A percentile compares a stretch with the other conserved stretches of the same genome.
phyloP scores from a whole-genome alignment of 2,329 filamentous ascomycete species.

The Apiospora arundinis region DNA sequence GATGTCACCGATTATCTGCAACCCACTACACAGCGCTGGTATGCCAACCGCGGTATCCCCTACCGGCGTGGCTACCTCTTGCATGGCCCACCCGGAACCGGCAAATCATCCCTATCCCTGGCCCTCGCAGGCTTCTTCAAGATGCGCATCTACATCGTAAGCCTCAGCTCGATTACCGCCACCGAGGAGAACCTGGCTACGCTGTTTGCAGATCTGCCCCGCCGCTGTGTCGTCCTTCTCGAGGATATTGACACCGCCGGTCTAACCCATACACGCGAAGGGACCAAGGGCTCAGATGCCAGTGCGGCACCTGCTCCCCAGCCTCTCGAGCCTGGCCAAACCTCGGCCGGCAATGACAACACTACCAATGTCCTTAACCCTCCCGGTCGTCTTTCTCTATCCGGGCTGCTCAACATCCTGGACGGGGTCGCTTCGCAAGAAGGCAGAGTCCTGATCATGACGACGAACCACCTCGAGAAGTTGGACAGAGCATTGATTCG shows the following conservation, averaged over 20 bases:
- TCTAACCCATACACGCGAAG: conserved; percentile 64
- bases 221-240: conserved; percentile 74
- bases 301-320: conserved; percentile 29
- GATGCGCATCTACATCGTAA: conserved; percentile 75
- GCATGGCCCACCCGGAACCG: conserved; percentile 80
- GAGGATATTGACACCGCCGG: conserved; percentile 80
- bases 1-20: conserved; percentile 70
- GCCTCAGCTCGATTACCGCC: conserved; percentile 65
- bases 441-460: conserved; percentile 69
- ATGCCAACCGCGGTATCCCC: conserved; percentile 82
- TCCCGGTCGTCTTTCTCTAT: conserved; percentile 65
- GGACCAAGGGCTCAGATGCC: conserved; percentile 30
- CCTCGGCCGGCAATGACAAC: conserved; percentile 39
- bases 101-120: conserved; percentile 76
- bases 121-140: conserved; percentile 74
- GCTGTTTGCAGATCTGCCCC: conserved; percentile 71
- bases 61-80: conserved; percentile 86
- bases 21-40: conserved; percentile 74
- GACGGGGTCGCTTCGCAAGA: conserved; percentile 74
- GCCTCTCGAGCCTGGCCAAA: conserved; percentile 43
- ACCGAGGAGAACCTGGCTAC: conserved; percentile 69
- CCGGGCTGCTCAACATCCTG: conserved; percentile 80
- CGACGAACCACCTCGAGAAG: conserved; percentile 68
- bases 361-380: conserved; percentile 19
- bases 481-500: conserved; percentile 68